Evolutionary conservation across 805 yeast species (phyloP).

Genomic region (Candida adriatica): DNA sequence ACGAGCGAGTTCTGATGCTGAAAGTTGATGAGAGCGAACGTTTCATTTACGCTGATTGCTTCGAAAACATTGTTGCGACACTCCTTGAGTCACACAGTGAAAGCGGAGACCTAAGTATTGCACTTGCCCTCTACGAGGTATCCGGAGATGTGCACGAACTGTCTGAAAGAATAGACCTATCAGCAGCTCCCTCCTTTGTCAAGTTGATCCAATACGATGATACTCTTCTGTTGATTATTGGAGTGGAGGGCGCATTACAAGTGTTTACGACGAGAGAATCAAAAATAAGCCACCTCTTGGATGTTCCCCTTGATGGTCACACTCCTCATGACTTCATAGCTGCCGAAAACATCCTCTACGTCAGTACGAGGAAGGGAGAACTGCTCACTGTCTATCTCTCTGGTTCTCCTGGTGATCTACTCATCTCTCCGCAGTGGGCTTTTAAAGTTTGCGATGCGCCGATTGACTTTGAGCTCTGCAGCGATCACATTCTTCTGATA

Average conservation of each 20-base stretch:
- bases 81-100: constrained; percentile 5
- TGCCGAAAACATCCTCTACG: constrained; percentile 8
- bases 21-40: constrained; percentile 5
- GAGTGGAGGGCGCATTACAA: constrained; percentile 1
- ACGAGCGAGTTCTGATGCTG: constrained; percentile 1
- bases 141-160: constrained; percentile 7
- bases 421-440: neutral
- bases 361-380: constrained; percentile 21
- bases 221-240: constrained; percentile 8
- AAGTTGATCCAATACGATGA: constrained; percentile 11
- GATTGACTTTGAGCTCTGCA: constrained; percentile 10
- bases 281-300: neutral
- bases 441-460: constrained; percentile 14
- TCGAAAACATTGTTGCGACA: constrained; percentile 9
- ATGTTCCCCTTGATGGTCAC: neutral
- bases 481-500: constrained; percentile 12
- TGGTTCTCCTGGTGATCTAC: neutral
- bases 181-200: constrained; percentile 11
- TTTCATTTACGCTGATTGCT: constrained; percentile 16
- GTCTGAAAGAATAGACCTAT: neutral
- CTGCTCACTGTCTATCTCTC: constrained; percentile 5
- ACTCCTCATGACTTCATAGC: constrained; percentile 21
- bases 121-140: constrained; percentile 2
- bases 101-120: neutral
- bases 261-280: constrained; percentile 4